These are phyloP conservation scores for Colletotrichum trifolii DNA, from an alignment of 2,329 filamentous ascomycete genomes.

Conservation along the genomic window DNA sequence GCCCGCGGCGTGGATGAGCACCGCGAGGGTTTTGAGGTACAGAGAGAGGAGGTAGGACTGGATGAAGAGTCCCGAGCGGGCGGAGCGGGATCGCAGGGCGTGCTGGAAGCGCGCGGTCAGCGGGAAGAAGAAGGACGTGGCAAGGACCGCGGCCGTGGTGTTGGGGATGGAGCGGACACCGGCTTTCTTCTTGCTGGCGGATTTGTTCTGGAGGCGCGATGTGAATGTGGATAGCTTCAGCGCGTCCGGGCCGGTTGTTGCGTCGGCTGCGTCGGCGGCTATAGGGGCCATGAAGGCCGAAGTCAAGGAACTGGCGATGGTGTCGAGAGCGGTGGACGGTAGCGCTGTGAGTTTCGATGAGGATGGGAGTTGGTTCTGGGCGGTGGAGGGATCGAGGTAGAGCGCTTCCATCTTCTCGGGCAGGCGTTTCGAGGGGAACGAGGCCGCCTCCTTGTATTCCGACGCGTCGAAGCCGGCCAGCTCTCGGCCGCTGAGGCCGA, in stretches of 20 bases:
- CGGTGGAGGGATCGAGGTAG: conserved; percentile 60
- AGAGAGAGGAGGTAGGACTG: conserved; percentile 81
- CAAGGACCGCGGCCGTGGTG: conserved; percentile 80
- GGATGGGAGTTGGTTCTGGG: conserved; percentile 37
- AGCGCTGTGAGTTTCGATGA: conserved; percentile 60
- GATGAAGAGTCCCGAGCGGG: conserved; percentile 68
- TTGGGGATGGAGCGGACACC: conserved; percentile 74
- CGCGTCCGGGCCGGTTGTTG: conserved; percentile 80
- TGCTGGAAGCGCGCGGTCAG: conserved; percentile 84
- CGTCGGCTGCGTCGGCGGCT: conserved; percentile 83
- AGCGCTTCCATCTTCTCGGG: conserved; percentile 78
- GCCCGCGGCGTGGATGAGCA: conserved; percentile 85
- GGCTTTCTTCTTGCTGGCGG: conserved; percentile 47
- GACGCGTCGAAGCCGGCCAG: conserved; percentile 79
- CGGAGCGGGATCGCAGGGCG: conserved; percentile 57
- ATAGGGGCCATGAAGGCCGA: conserved; percentile 82
- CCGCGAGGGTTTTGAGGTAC: conserved; percentile 86
- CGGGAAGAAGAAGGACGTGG: conserved; percentile 85
- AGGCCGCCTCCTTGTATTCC: conserved; percentile 58
- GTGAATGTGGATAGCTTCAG: conserved; percentile 93
- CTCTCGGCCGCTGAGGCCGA: conserved; percentile 86
- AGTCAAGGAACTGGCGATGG: conserved; percentile 74
- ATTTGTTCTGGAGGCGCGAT: conserved; percentile 68
- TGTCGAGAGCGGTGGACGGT: conserved; percentile 71
- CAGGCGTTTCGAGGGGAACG: conserved; percentile 85